Evolutionary conservation across 208 protist species (phyloP).

Genomic region (Acanthamoeba sp.): DNA sequence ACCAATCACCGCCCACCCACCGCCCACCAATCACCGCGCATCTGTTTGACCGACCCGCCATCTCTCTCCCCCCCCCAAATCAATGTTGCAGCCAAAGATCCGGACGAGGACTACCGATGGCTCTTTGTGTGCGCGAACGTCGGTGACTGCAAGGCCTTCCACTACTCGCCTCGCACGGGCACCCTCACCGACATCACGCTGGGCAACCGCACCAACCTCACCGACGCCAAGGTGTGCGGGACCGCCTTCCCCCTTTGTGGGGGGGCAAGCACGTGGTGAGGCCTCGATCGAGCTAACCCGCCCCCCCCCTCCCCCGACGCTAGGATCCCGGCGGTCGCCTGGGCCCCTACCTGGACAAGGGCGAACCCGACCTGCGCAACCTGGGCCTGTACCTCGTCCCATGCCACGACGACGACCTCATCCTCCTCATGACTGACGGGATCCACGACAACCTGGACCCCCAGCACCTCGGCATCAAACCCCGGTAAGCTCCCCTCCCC

Average conservation of each 20-base stretch:
- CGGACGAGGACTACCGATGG: slow-evolving; percentile 35
- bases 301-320: no score
- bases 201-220: slow-evolving; percentile 17
- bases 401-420: slow-evolving; percentile 29
- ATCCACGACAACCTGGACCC: slow-evolving; percentile 86
- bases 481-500: background rate
- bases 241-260: no score
- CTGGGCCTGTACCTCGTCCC: slow-evolving; percentile 60
- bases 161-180: slow-evolving; percentile 36
- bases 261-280: slow-evolving; percentile 8
- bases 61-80: no score
- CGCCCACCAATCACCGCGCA: no score
- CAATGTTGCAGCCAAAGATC: no score
- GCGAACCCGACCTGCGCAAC: slow-evolving; percentile 35
- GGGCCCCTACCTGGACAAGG: background rate
- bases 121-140: slow-evolving; percentile 81
- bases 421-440: slow-evolving; percentile 78
- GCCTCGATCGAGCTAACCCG: background rate
- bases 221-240: background rate
- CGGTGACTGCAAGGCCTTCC: slow-evolving; percentile 86
- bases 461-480: slow-evolving; percentile 66
- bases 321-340: slow-evolving; percentile 12
- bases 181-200: slow-evolving; percentile 82
- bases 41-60: no score
- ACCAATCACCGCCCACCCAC: no score